Base-by-base conservation (phyloP, 139 green algal genomes). In the Auxenochlorella pyrenoidosa region DNA sequence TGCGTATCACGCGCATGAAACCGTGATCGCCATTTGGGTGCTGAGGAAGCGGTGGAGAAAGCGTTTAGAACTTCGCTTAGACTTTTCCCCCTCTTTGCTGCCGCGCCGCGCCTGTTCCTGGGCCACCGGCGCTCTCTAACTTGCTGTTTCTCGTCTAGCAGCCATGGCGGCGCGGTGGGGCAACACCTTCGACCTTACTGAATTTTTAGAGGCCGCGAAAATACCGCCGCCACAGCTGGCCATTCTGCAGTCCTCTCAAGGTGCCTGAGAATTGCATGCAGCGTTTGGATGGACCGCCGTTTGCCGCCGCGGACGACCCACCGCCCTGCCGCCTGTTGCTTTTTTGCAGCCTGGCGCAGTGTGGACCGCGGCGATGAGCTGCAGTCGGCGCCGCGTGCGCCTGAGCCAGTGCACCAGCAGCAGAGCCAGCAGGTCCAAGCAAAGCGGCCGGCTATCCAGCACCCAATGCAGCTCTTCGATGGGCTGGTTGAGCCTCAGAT, bases 221-320 rank as follows among this genome's bases (percentile, higher is more conserved):
- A 38, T 80, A 36, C 41, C 41, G 41, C 26, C 10, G 15, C 41
- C 44, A 6, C 82, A 86, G 44, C 41, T 79, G n/a, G 47, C 24
- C 5, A 30, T 86, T 24, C 34, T 86, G 34, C 21, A 86, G 40
- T 80, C 66, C 47, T 79, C 68, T 8, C 66, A 86, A 86, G 82
- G 82, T 86, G n/a, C 32, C 30, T 30, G 78, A 22, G 13, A 13
- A n/a, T 12, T n/a, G 54, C 34, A 18, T 65, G 34, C 34, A 38
- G 54, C 34, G 6, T 8, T 32, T 18, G 8, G 26, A 10, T 15
- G 36, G 3, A 13, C 0, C 24, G 36, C 21, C 28, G 65, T n/a
- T n/a, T 8, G 34, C 51, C 36, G 34, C 30, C 41, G 63, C 43
- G 30, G 26, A 38, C 16, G 19, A 24, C 34, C 1, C 60, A 40